Evolutionary conservation across 345 rosid genomes (phyloP).

Genomic region (Eutrema yunnanense): DNA sequence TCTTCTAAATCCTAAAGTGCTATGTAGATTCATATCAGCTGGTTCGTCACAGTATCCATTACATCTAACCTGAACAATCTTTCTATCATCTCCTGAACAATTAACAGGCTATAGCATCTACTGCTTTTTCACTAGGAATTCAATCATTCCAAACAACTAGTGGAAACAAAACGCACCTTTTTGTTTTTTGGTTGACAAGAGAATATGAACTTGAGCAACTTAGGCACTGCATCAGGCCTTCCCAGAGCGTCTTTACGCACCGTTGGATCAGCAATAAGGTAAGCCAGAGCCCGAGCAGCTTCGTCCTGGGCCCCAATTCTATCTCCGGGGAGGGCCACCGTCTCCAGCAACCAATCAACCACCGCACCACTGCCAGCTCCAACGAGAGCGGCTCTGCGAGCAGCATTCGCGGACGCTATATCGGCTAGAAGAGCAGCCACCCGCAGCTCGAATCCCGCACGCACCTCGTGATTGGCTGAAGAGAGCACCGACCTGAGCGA

Average conservation of each 20-base stretch:
- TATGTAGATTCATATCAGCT: not conserved
- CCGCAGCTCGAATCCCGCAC: constrained; percentile 82
- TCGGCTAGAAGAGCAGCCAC: constrained; percentile 91
- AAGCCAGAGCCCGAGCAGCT: constrained; percentile 90
- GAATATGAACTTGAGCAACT: constrained; percentile 76
- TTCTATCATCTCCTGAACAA: not conserved
- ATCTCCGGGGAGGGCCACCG: constrained; percentile 53
- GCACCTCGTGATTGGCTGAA: constrained; percentile 88
- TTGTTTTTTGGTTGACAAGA: constrained; percentile 78
- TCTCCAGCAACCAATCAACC: constrained; percentile 93
- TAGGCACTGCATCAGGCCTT: constrained; percentile 77
- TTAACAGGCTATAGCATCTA: not conserved
- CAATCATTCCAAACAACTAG: not conserved
- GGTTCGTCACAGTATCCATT: not conserved
- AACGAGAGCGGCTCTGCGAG: constrained; percentile 76
- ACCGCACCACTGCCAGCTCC: constrained; percentile 85
- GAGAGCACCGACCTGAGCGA: constrained; percentile 84
- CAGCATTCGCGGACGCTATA: constrained; percentile 72
- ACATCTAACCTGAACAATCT: not conserved
- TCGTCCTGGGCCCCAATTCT: constrained; percentile 81
- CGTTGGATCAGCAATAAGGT: constrained; percentile 75
- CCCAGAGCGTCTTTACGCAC: constrained; percentile 68
- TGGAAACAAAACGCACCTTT: constrained; percentile 41
- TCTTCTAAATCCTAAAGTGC: constrained; percentile 3
- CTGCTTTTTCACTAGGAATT: not conserved